phyloP scores from a whole-genome alignment of 345 rosid genomes.

The Pistacia vera region DNA sequence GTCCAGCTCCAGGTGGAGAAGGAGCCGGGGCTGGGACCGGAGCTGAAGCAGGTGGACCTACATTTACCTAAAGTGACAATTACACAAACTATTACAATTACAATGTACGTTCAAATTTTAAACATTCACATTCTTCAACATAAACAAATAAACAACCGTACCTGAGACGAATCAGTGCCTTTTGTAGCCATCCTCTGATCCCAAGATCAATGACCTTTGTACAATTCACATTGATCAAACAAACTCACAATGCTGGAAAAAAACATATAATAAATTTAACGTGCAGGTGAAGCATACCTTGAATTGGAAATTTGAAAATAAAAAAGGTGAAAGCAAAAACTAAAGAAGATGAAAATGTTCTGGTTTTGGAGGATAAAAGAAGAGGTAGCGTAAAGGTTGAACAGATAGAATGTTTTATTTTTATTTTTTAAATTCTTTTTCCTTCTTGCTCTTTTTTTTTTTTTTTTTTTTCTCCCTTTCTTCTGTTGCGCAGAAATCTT shows the following conservation, averaged over 20 bases:
- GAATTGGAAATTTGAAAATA: background rate
- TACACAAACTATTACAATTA: background rate
- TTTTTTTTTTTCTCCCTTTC: background rate
- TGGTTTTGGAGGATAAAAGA: background rate
- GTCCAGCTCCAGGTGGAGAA: constrained; percentile 1
- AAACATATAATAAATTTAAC: background rate
- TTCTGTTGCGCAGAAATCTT: constrained; percentile 6
- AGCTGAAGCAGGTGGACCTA: constrained; percentile 27
- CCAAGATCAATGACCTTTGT: constrained; percentile 26
- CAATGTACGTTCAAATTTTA: constrained; percentile 5
- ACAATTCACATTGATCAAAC: constrained; percentile 11
- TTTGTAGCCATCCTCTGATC: constrained; percentile 51
- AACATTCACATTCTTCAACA: background rate
- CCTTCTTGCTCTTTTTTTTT: background rate
- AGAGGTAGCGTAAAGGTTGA: constrained; percentile 22
- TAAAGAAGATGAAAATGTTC: background rate
- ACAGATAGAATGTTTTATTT: constrained; percentile 5
- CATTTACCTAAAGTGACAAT: constrained; percentile 40
- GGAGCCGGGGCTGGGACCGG: background rate
- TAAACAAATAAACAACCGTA: constrained; percentile 12
- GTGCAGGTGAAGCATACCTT: constrained; percentile 21
- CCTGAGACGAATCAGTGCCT: constrained; percentile 48
- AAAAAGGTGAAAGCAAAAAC: background rate
- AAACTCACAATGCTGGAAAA: background rate
- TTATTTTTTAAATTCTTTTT: background rate